Evolutionary conservation across 1,139 yeast genomes (phyloP), one percentile per base, ranked within the genome.

Genomic region (Debaryomyces udenii): DNA sequence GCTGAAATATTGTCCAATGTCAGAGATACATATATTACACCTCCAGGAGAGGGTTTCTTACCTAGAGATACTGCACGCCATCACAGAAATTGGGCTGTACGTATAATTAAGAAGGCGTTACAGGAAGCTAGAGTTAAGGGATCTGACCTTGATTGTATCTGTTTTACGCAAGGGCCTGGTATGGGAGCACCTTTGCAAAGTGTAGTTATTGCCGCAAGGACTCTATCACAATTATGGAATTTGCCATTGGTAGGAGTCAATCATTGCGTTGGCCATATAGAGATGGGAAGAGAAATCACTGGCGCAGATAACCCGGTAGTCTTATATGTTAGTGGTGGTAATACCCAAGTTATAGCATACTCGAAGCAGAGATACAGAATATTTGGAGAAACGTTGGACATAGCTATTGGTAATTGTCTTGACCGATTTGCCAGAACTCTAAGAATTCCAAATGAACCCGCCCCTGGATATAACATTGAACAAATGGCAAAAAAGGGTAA

Each of bases 121-220:
- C 60, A 59, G 3, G 93, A 84, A 32, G 85, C 96, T 2, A 61
- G 66, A 0, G 59, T 89, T n/a, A 68, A 35, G 43, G 74, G 76
- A 0, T 39, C 58, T 2, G 94, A 89, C 39, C 64, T 93, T 20
- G 96, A 91, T 62, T 90, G 95, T 53, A 86, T 93, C 40, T 90
- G 97, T 61, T 93, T 91, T 61, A 93, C 98, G 1, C 95, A 87
- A 62, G 99, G 99, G 3, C 99, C 99, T 0, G 99, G 99, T 1
- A 94, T 93, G 99, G 99, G 99, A 3, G 98, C 98, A 1, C 99
- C 99, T 0, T 68, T 93, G 43, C 96, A 93, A 54, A 82, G 94
- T 48, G 97, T 90, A 29, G 98, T 86, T 2, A 74, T 93, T 34
- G 96, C 96, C 1, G 99, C 99, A 2, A 73, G 99, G 55, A 83